Evolutionary conservation across 2,329 filamentous ascomycete genomes (phyloP).

Genomic region (Colletotrichum truncatum): DNA sequence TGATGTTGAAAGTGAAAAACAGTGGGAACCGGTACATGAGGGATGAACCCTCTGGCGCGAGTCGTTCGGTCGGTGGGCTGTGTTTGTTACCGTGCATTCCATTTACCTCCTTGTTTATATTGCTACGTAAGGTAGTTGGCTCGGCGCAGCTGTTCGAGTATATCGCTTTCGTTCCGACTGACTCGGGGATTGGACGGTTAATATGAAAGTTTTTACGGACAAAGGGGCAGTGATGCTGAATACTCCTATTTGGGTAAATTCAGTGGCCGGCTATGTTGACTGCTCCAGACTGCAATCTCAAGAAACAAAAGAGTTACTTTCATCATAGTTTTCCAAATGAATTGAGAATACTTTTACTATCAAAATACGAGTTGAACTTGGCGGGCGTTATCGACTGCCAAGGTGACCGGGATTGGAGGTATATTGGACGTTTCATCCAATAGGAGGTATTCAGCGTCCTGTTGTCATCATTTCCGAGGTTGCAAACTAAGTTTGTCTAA

Average conservation of each 20-base stretch:
- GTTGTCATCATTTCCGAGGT: too few relatives aligned
- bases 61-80: background rate
- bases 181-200: constrained; percentile 18
- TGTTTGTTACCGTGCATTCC: too few relatives aligned
- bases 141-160: background rate
- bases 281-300: too few relatives aligned
- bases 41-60: constrained; percentile 6
- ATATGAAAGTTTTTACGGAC: background rate
- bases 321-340: too few relatives aligned
- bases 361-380: too few relatives aligned
- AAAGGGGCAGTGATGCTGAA: background rate
- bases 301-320: too few relatives aligned
- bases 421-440: too few relatives aligned
- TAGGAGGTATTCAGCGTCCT: too few relatives aligned
- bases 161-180: constrained; percentile 7
- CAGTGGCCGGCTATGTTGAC: too few relatives aligned
- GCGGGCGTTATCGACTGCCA: too few relatives aligned
- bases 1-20: background rate
- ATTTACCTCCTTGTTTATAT: background rate
- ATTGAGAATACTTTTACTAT: too few relatives aligned
- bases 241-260: background rate
- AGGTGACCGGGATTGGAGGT: too few relatives aligned
- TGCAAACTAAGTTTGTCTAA: background rate
- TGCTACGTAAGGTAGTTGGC: background rate
- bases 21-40: background rate